phyloP scores from a whole-genome alignment of 2,329 filamentous ascomycete genomes.

The Aspergillus sp. region DNA sequence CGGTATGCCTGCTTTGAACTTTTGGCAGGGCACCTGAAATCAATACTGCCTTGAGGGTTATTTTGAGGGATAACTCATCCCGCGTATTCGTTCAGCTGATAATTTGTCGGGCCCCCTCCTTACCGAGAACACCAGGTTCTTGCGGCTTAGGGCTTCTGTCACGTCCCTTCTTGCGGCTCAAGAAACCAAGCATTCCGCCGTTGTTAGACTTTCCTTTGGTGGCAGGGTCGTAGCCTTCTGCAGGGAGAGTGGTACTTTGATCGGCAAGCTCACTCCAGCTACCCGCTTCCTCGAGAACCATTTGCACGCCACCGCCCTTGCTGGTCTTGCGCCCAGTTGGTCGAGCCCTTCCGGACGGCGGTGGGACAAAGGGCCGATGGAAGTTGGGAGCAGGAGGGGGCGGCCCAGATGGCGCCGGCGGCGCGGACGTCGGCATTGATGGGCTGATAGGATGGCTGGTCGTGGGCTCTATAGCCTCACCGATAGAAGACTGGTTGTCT shows the following conservation, averaged over 20 bases:
- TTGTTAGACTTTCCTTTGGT: slow-evolving; percentile 49
- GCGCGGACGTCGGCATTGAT: not conserved
- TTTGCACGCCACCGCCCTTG: slow-evolving; percentile 81
- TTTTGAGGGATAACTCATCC: not conserved
- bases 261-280: slow-evolving; percentile 91
- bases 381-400: slow-evolving; percentile 36
- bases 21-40: not conserved
- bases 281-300: slow-evolving; percentile 83
- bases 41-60: not conserved
- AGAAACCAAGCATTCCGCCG: slow-evolving; percentile 84
- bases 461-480: slow-evolving; percentile 29
- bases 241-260: slow-evolving; percentile 72
- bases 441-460: slow-evolving; percentile 12
- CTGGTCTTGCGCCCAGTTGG: slow-evolving; percentile 70
- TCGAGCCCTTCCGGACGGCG: slow-evolving; percentile 50
- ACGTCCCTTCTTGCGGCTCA: slow-evolving; percentile 84
- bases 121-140: slow-evolving; percentile 88
- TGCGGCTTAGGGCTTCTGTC: slow-evolving; percentile 92
- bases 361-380: slow-evolving; percentile 36
- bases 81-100: slow-evolving; percentile 55
- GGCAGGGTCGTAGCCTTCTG: slow-evolving; percentile 56
- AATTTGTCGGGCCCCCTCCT: slow-evolving; percentile 85
- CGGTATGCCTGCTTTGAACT: not conserved
- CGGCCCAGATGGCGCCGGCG: slow-evolving; percentile 23
- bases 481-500: slow-evolving; percentile 27